These are phyloP conservation scores for Kregervanrija fluxuum DNA, from an alignment of 805 yeast genomes.

Conservation along the genomic window DNA sequence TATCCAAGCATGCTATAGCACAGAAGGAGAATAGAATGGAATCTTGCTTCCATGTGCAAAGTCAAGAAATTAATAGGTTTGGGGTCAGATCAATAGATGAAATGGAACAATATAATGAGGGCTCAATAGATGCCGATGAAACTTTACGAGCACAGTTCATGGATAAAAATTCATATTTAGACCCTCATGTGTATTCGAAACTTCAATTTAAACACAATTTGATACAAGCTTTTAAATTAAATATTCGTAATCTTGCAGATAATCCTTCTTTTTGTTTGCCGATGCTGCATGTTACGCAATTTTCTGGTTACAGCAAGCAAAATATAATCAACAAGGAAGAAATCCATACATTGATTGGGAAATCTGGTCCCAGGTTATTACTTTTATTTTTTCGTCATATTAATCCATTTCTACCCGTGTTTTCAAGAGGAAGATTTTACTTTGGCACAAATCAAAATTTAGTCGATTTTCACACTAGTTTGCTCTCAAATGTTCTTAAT, in stretches of 20 bases:
- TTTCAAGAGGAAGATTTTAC: conserved; percentile 4
- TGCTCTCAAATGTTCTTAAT: conserved; percentile 3
- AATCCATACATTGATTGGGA: not conserved
- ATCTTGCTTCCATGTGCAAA: not conserved
- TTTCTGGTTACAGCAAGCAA: not conserved
- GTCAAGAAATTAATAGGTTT: conserved; percentile 1
- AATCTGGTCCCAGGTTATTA: conserved; percentile 2
- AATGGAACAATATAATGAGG: not conserved
- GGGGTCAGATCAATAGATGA: conserved; percentile 1
- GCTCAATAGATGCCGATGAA: conserved; percentile 5
- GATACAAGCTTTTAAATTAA: not conserved
- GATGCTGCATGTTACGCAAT: not conserved
- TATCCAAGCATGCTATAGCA: no score
- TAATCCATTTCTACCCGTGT: conserved; percentile 4
- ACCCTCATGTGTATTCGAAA: conserved; percentile 1
- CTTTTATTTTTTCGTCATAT: conserved; percentile 4
- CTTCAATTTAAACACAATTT: not conserved
- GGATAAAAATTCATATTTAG: conserved; percentile 3
- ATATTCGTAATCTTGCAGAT: not conserved
- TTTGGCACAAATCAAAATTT: conserved; percentile 6
- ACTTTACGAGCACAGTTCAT: conserved; percentile 1
- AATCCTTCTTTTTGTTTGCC: not conserved
- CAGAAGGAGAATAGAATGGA: no score
- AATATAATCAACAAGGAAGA: conserved; percentile 3
- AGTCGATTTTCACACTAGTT: conserved; percentile 4